Base-by-base conservation (phyloP, 345 rosid genomes). In the Gossypium mustelinum region DNA sequence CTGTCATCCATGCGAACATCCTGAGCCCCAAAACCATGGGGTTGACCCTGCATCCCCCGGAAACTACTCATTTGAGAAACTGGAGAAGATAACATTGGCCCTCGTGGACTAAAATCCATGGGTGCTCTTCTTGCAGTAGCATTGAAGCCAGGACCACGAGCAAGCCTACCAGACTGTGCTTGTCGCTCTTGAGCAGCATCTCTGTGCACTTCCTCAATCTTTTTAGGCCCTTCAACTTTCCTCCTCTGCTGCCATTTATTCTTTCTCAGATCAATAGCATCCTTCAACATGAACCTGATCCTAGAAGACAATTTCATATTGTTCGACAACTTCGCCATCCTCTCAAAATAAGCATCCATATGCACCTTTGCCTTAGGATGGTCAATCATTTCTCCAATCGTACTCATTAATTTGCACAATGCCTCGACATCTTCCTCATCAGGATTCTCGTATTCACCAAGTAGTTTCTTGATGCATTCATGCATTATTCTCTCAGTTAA, bases 101-200 rank as follows among this genome's bases (percentile, higher is more conserved):
- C 94, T 83, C 96, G 88, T 6, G 91, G 83, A 77, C 83, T 84
- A 79, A 83, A 95, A 68, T 95, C 99, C 91, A 84, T 78, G 41
- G 90, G 86, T 44, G 79, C 81, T 78, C 94, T 89, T 79, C 94
- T 92, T 39, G 86, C 59, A 25, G 92, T 80, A 54, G 88, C 51
- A 84, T 81, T 91, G 68, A 86, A 84, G 9, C 85, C 84, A 41
- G 93, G 83, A 75, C 89, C 88, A 63, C 97, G 93, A 76, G 93
- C 75, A 68, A 84, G 85, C 90, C 98, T 86, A 76, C 86, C 78
- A 24, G 85, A 63, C 70, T 91, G 98, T 50, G 90, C 86, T 63
- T 91, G 97, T 64, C 97, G 87, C 80, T 95, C 99, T 84, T 95
- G 98, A 72, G 93, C 97, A 81, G 99, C 98, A 86, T 93, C 99